Conservation (phyloP, 495 filamentous ascomycete species). For the Neurospora sp. region DNA sequence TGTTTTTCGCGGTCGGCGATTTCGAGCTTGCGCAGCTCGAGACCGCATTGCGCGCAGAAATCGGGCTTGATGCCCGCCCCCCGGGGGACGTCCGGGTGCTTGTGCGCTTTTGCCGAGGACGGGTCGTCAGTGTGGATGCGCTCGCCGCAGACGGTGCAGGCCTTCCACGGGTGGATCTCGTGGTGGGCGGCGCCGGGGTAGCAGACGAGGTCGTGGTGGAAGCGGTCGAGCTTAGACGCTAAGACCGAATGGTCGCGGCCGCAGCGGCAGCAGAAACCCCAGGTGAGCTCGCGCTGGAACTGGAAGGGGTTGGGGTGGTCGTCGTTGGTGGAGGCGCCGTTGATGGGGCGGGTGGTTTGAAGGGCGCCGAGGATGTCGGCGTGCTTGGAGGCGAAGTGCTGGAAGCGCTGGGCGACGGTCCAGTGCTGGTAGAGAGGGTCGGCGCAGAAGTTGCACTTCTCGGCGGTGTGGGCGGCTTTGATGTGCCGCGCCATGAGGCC, state of each 20-base stretch:
- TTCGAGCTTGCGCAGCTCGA: not conserved
- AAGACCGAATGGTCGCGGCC: constrained; percentile 13
- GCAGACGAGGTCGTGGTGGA: constrained; percentile 16
- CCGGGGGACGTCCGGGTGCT: not conserved
- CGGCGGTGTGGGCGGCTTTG: constrained; percentile 13
- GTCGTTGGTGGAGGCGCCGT: not conserved
- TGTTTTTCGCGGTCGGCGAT: constrained; percentile 5
- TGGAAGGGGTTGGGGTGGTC: not conserved
- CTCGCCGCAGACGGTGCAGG: not conserved
- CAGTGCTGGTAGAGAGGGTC: constrained; percentile 17
- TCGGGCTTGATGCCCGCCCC: not conserved
- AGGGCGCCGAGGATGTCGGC: not conserved
- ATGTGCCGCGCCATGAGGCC: constrained; percentile 23
- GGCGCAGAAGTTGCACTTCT: constrained; percentile 20
- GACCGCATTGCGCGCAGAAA: constrained; percentile 8
- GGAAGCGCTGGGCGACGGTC: constrained; percentile 5
- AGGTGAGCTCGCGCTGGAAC: not conserved
- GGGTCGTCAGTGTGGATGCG: not conserved
- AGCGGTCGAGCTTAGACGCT: constrained; percentile 6
- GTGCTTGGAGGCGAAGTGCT: constrained; percentile 13
- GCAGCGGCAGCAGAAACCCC: constrained; percentile 18
- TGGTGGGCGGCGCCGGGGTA: constrained; percentile 6
- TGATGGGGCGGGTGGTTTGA: not conserved
- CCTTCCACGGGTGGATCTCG: not conserved
- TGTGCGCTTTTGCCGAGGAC: not conserved